phyloP scores from a whole-genome alignment of 352 stramenopile species.

The Globisporangium abappressorium region DNA sequence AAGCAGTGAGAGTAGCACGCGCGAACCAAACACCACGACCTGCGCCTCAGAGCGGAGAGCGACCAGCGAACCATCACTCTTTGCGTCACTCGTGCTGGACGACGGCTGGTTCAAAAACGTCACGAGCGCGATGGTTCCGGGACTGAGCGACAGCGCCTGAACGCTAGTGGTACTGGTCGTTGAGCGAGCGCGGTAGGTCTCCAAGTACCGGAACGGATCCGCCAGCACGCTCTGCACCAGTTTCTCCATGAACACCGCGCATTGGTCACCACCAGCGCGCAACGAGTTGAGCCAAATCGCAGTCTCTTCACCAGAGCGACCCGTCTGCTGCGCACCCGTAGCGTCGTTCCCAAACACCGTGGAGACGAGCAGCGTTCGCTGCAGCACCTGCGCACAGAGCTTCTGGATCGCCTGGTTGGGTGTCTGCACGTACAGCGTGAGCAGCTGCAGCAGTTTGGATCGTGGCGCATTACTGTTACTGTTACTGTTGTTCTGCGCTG shows the following conservation, averaged over 20 bases:
- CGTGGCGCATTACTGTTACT: slow-evolving; percentile 16
- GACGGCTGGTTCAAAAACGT: slow-evolving; percentile 34
- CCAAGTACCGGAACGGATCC: slow-evolving; percentile 50
- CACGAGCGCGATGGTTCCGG: slow-evolving; percentile 48
- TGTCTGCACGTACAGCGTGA: slow-evolving; percentile 51
- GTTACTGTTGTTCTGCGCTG: slow-evolving; percentile 14
- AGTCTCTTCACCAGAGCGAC: slow-evolving; percentile 50
- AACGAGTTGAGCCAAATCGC: slow-evolving; percentile 66
- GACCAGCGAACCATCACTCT: slow-evolving; percentile 4
- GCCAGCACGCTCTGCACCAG: slow-evolving; percentile 39
- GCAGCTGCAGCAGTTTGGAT: slow-evolving; percentile 68
- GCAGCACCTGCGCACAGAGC: slow-evolving; percentile 45
- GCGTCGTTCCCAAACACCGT: slow-evolving; percentile 51
- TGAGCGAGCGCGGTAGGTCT: slow-evolving; percentile 22
- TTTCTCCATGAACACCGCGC: slow-evolving; percentile 45
- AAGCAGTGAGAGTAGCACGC: slow-evolving; percentile 41
- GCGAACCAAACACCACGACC: slow-evolving; percentile 37
- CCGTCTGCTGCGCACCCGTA: slow-evolving; percentile 2
- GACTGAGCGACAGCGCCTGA: slow-evolving; percentile 29
- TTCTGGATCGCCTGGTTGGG: slow-evolving; percentile 33
- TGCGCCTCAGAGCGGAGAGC: slow-evolving; percentile 24
- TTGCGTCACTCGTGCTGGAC: background rate
- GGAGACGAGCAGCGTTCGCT: slow-evolving; percentile 49
- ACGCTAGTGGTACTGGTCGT: background rate
- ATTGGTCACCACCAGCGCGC: slow-evolving; percentile 28